phyloP scores from a whole-genome alignment of 2,329 filamentous ascomycete species.

The Venturia carpophila region DNA sequence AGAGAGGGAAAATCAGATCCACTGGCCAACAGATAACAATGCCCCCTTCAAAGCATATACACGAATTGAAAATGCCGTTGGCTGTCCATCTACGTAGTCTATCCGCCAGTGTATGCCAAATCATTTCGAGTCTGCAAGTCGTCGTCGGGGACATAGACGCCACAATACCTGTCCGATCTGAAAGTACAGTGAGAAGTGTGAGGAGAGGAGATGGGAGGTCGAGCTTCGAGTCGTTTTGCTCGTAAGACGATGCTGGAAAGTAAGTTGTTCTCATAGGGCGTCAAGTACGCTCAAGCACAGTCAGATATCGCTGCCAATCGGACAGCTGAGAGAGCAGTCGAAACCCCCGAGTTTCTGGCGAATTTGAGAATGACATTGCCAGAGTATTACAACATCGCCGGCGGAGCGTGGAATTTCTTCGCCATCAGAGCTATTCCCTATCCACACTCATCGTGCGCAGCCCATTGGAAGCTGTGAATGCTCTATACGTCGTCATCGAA shows the following conservation, averaged over 20 bases:
- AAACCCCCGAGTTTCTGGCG: background rate
- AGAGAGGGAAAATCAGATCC: too few species aligned
- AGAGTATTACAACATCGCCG: background rate
- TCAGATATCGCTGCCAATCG: background rate
- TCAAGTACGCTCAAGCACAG: background rate
- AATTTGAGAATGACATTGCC: background rate
- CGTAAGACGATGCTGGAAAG: background rate
- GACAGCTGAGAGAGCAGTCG: background rate
- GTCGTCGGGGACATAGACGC: background rate
- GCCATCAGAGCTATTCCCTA: background rate
- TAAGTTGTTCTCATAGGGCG: background rate
- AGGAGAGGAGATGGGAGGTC: background rate
- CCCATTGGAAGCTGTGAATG: background rate
- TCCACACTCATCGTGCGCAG: background rate
- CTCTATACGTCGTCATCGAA: slow-evolving; percentile 16
- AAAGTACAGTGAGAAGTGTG: background rate
- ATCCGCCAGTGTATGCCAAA: background rate
- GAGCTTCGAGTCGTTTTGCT: background rate
- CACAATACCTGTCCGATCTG: background rate
- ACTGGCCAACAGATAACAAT: background rate
- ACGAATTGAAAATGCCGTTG: background rate
- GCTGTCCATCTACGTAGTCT: background rate
- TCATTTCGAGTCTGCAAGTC: background rate
- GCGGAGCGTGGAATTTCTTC: background rate
- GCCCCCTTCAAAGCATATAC: background rate